These are phyloP conservation scores for Aspergillus phoenicis DNA, from an alignment of 2,329 filamentous ascomycete species.

Conservation along the genomic window DNA sequence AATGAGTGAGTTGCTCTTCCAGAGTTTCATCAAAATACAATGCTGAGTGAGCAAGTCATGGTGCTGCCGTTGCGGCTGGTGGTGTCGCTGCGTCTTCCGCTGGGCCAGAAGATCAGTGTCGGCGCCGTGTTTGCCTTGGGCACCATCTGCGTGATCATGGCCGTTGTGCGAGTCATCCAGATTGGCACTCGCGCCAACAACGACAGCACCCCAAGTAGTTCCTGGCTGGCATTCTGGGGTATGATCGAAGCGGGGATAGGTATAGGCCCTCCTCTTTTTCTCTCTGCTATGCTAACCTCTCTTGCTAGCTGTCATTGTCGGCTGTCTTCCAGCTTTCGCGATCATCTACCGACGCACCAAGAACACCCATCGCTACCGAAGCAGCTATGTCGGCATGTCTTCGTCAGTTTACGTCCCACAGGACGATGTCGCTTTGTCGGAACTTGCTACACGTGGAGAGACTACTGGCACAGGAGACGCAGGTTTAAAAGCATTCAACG, in stretches of 20 bases:
- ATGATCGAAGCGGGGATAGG: background rate
- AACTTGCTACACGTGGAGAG: background rate
- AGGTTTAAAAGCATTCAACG: background rate
- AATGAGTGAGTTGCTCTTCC: background rate
- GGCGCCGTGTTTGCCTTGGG: background rate
- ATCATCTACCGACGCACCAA: background rate
- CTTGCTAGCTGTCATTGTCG: background rate
- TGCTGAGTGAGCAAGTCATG: background rate
- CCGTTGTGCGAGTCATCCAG: background rate
- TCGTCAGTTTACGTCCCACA: background rate
- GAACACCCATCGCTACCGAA: background rate
- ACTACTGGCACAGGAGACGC: background rate
- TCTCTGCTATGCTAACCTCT: background rate
- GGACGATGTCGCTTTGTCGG: background rate
- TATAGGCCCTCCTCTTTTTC: background rate
- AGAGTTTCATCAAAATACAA: accelerated
- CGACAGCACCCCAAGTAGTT: background rate
- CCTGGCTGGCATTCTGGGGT: background rate
- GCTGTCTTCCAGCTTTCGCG: background rate
- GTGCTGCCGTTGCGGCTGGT: background rate
- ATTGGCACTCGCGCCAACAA: background rate
- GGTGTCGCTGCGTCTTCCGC: background rate
- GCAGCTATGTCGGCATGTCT: background rate
- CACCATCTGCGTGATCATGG: conserved; percentile 3
- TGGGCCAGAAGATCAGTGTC: conserved; percentile 1